A percentile compares a stretch with the other conserved stretches of the same genome.
These are phyloP conservation scores for Thelephora ganbajun DNA, from an alignment of 768 basidiomycete species.

Conservation along the genomic window DNA sequence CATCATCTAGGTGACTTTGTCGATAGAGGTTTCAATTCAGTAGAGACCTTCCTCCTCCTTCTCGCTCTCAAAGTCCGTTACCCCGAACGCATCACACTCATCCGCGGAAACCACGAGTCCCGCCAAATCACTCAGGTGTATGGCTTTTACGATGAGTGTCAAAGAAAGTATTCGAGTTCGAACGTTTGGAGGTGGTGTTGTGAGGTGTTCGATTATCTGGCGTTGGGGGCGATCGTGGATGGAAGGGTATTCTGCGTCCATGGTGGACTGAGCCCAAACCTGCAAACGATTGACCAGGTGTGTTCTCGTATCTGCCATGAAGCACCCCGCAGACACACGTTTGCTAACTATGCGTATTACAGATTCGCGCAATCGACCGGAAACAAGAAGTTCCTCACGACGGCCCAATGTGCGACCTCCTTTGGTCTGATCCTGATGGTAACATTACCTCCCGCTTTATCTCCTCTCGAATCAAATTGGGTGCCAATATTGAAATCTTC, in stretches of 20 bases:
- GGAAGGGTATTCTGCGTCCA: slow-evolving; percentile 96
- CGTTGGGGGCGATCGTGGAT: slow-evolving; percentile 91
- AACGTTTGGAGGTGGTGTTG: slow-evolving; percentile 99
- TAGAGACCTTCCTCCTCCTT: slow-evolving; percentile 90
- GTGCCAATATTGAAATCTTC: slow-evolving; percentile 28
- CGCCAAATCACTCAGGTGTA: slow-evolving; percentile 96
- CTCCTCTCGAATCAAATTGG: background rate
- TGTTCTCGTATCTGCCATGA: slow-evolving; percentile 10
- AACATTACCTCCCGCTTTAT: slow-evolving; percentile 3
- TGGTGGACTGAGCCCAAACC: slow-evolving; percentile 85
- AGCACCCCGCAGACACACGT: slow-evolving; percentile 1
- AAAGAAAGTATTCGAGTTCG: slow-evolving; percentile 84
- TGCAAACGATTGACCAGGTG: slow-evolving; percentile 83
- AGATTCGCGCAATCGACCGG: slow-evolving; percentile 91
- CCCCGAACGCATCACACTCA: slow-evolving; percentile 92
- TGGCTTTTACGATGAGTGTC: slow-evolving; percentile 93
- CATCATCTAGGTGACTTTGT: slow-evolving; percentile 80
- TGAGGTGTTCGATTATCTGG: slow-evolving; percentile 96
- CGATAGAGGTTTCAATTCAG: slow-evolving; percentile 93
- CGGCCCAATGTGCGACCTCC: slow-evolving; percentile 94
- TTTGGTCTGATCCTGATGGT: slow-evolving; percentile 99
- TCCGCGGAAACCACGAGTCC: slow-evolving; percentile 95
- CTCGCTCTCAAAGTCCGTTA: slow-evolving; percentile 95
- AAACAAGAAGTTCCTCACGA: slow-evolving; percentile 98
- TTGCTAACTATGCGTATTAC: slow-evolving; percentile 9